Conservation (phyloP, 306 rosid genomes). For the Trichosanthes cucumerina region DNA sequence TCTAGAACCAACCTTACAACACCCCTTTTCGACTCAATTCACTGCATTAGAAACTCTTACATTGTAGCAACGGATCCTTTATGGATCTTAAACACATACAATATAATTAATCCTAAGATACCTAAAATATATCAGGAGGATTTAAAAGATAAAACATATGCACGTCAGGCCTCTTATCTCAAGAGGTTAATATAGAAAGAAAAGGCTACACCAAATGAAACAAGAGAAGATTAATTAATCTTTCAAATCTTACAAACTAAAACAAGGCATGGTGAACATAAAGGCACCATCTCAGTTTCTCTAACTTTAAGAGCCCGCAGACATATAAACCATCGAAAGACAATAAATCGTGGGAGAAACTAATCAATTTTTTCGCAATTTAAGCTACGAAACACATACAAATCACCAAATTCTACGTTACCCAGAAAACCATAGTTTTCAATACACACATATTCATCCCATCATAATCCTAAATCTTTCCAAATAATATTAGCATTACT, state of each 20-base stretch:
- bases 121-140: neutral
- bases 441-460: neutral
- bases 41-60: neutral
- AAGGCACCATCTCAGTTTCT: neutral
- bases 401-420: constrained; percentile 1
- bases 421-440: constrained; percentile 12
- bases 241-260: neutral
- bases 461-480: constrained; percentile 7
- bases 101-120: neutral
- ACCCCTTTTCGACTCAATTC: neutral
- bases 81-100: neutral
- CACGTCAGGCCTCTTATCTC: neutral
- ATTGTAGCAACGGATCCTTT: neutral
- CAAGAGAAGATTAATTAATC: neutral
- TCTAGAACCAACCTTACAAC: neutral
- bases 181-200: neutral
- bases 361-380: neutral
- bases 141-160: neutral
- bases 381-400: constrained; percentile 3
- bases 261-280: neutral
- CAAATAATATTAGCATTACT: constrained; percentile 19
- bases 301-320: neutral
- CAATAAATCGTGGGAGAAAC: neutral
- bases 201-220: neutral
- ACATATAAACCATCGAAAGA: neutral